A percentile compares a stretch with the other conserved stretches of the same genome.
phyloP scores from a whole-genome alignment of 371 early-diverging fungal genomes.

The Capillidium rhysosporum region DNA sequence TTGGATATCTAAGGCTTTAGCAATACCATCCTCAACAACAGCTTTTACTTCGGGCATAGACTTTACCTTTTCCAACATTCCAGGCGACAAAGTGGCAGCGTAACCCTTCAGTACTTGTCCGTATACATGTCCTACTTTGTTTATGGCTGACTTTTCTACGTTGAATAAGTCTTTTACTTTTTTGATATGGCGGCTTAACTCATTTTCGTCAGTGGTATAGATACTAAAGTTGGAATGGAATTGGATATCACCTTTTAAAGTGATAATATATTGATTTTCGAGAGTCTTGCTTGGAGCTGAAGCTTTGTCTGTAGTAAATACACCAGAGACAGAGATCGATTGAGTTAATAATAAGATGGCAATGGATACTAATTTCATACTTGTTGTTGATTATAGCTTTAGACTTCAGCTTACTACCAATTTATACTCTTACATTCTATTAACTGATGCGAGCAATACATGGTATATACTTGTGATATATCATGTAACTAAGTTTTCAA shows the following conservation, averaged over 20 bases:
- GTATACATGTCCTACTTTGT: background rate
- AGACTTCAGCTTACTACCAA: no score
- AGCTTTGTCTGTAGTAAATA: background rate
- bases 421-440: no score
- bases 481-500: no score
- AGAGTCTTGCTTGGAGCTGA: background rate
- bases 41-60: background rate
- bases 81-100: background rate
- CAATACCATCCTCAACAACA: background rate
- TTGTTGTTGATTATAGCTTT: no score
- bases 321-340: no score
- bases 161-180: background rate
- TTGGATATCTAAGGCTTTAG: background rate
- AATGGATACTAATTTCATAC: no score
- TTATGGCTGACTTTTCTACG: background rate
- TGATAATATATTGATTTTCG: background rate
- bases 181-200: background rate
- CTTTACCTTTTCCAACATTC: background rate
- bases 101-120: background rate
- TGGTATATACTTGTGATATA: no score
- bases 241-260: background rate
- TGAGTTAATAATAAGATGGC: no score
- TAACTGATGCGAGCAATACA: no score
- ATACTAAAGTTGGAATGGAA: background rate
- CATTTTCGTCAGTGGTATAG: no score